Evolutionary conservation across 148 eudicot genomes (phyloP), one percentile per base, ranked within the genome.

Genomic region (Pouteria glomerata): DNA sequence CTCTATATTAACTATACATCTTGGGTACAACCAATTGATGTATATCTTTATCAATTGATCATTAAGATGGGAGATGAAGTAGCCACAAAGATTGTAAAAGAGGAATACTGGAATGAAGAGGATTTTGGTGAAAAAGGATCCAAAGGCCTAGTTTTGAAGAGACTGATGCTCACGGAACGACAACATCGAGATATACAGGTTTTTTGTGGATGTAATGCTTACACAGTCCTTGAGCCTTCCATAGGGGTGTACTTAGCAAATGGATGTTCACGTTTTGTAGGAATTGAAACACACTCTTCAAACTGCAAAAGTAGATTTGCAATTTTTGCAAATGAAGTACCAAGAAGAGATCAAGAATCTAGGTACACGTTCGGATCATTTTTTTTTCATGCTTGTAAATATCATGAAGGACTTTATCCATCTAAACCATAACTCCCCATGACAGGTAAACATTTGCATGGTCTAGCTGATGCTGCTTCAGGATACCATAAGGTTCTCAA

Each of bases 401-500:
- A 62, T 27, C 29, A 45, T 51, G 29, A 47, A 57, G 63, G 27
- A 13, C 63, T 4, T n/a, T 33, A 24, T 65, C 31, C 13, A 33
- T 60, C 61, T 51, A 60, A 60, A 57, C 58, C 7, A 21, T 58
- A 6, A 0, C 13, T 73, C 29, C 55, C 57, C 23, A n/a, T n/a
- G n/a, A 73, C 35, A 93, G 98, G 98, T 81, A 73, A 73, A 71
- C 90, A 90, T 64, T 64, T 95, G 69, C 79, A 67, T 12, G 74
- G 75, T 63, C 86, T 95, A 62, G 85, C 89, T 75, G 79, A 83
- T 74, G 93, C 96, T 74, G 99, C 99, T 64, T 76, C 90, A 21
- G 90, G 92, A 75, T 92, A 95, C 75, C 82, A 79, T 61, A 92
- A 79, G 75, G 96, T 91, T 74, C 90, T 95, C 31, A 89, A 90